Base-by-base conservation (phyloP, 805 yeast genomes). In the Candida tibetensis region DNA sequence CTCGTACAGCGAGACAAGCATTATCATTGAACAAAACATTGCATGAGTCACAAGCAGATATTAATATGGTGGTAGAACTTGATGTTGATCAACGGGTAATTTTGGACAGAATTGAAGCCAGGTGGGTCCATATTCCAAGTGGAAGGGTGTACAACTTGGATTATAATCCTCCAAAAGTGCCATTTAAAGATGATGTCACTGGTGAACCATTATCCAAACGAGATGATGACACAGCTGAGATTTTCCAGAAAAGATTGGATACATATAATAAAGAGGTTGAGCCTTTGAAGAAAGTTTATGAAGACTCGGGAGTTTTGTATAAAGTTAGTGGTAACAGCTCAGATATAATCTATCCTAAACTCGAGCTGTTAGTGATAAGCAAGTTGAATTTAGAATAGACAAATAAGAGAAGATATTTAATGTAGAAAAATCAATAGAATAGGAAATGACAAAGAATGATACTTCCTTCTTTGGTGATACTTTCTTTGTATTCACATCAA, bases 51-150 rank as follows among this genome's bases (percentile, higher is more conserved):
- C 48, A 64, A 2, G 60, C 82, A 1, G 55, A 62, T 10, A 55
- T 90, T 39, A 88, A 87, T 51, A 55, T 84, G 44, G 95, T 89
- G n/a, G 85, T 91, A 3, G 93, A 88, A 54, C 64, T 90, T 31
- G 81, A 82, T 41, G 97, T 91, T 5, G 95, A 95, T n/a, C 83
- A 83, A 38, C 70, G 71, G n/a, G 85, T 84, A 4, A 90, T 90
- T 18, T 60, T 89, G 17, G 82, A 82, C 25, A 72, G 98, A 54
- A 87, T 91, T 15, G 85, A 83, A 50, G 84, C 86, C 44, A 65
- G 97, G 48, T 88, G 86, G 82, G 83, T 89, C 28, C 97, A 90
- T 60, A 57, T 72, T 10, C 79, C 85, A 0, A 85, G 95, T 36
- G 97, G 97, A 0, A 68, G 97, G 46, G 82, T 89, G 2, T 90